These are phyloP conservation scores for Fusarium transvaalense DNA, from an alignment of 2,329 filamentous ascomycete species.

Conservation along the genomic window DNA sequence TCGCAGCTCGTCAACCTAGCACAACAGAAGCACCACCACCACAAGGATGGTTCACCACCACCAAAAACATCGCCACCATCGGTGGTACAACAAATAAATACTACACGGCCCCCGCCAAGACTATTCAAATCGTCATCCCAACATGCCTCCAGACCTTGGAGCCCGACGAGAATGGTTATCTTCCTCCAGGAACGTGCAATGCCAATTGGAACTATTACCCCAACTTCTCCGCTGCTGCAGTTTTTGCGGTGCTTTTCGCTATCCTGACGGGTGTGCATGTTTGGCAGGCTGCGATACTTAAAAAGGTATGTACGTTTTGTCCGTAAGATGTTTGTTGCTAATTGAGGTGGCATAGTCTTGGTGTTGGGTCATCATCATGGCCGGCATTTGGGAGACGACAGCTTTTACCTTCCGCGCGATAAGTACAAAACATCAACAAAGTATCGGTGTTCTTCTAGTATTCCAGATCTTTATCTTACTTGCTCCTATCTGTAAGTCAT, in stretches of 20 bases:
- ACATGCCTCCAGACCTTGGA: slow-evolving; percentile 54
- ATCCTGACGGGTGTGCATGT: slow-evolving; percentile 31
- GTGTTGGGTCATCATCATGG: slow-evolving; percentile 56
- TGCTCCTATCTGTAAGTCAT: slow-evolving; percentile 40
- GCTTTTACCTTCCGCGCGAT: slow-evolving; percentile 41
- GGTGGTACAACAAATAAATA: slow-evolving; percentile 34
- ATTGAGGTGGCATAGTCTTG: slow-evolving; percentile 38
- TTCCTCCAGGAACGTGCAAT: slow-evolving; percentile 50
- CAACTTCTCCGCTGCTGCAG: slow-evolving; percentile 49
- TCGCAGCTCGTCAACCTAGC: slow-evolving; percentile 12
- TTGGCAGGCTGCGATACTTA: slow-evolving; percentile 40
- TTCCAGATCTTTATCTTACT: slow-evolving; percentile 46
- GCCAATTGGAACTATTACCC: slow-evolving; percentile 54
- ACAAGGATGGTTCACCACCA: slow-evolving; percentile 47
- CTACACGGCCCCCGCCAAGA: slow-evolving; percentile 49
- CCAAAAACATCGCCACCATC: slow-evolving; percentile 44
- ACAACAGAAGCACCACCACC: slow-evolving; percentile 27
- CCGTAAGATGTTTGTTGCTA: neutral
- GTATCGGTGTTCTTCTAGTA: slow-evolving; percentile 29
- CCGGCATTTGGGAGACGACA: slow-evolving; percentile 46
- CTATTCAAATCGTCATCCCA: slow-evolving; percentile 50
- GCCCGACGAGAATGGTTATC: slow-evolving; percentile 52
- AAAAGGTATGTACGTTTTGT: slow-evolving; percentile 43
- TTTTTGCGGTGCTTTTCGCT: slow-evolving; percentile 49
- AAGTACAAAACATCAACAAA: slow-evolving; percentile 43